Conservation (phyloP, 495 filamentous ascomycete genomes). For the Neurospora sp. region DNA sequence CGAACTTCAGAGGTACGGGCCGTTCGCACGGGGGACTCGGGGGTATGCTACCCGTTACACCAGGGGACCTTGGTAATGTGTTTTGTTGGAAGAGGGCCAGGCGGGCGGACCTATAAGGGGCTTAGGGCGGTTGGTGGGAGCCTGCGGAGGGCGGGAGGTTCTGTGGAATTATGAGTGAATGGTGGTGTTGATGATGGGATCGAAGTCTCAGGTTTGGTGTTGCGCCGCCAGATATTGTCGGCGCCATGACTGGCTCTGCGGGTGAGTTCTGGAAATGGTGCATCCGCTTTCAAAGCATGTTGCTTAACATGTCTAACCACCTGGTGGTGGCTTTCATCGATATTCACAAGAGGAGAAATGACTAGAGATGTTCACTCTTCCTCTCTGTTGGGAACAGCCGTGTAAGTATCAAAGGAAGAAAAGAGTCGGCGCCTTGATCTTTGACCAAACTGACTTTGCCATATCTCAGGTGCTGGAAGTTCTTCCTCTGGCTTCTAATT, state of each 20-base stretch:
- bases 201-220: not conserved
- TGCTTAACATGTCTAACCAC: not conserved
- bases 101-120: not conserved
- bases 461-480: not conserved
- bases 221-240: not conserved
- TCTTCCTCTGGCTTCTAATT: not conserved
- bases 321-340: not conserved
- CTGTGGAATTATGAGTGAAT: not conserved
- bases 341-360: not conserved
- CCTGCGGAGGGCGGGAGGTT: not conserved
- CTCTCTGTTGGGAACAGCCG: not conserved
- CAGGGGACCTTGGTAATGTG: not conserved
- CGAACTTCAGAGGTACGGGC: not conserved
- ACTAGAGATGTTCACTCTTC: not conserved
- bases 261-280: not conserved
- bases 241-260: not conserved
- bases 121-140: not conserved
- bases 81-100: not conserved
- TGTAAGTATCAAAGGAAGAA: not conserved
- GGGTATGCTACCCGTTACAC: not conserved
- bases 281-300: not conserved
- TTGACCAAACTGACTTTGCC: not conserved
- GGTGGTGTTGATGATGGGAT: not conserved
- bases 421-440: not conserved
- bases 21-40: not conserved